Conservation (phyloP, 331 rosid genomes). For the Phaseolus coccineus region DNA sequence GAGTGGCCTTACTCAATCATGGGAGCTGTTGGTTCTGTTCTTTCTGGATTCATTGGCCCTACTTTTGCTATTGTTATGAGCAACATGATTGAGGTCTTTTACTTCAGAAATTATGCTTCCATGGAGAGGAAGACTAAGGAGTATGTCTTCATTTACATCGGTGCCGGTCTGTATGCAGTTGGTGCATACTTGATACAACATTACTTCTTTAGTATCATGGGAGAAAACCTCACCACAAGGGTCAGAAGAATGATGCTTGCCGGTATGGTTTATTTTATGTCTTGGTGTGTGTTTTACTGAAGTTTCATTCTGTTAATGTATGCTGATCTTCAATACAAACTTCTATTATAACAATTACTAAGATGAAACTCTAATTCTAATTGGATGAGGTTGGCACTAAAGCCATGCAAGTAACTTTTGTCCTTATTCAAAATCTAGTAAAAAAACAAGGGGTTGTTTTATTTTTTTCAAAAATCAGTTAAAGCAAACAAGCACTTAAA, state of each 20-base stretch:
- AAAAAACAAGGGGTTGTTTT: neutral
- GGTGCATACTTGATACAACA: slow-evolving; percentile 96
- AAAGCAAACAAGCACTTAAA: neutral
- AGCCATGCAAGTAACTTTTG: neutral
- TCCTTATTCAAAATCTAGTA: neutral
- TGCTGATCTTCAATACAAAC: neutral
- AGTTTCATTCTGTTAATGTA: neutral
- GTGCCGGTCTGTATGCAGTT: slow-evolving; percentile 97
- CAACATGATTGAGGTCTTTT: slow-evolving; percentile 97
- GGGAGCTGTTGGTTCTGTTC: slow-evolving; percentile 95
- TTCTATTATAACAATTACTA: neutral
- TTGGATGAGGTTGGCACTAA: neutral
- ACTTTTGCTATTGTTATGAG: slow-evolving; percentile 99
- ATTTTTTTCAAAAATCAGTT: neutral
- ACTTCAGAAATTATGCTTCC: slow-evolving; percentile 73
- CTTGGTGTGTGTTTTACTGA: neutral
- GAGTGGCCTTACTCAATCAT: slow-evolving; percentile 99
- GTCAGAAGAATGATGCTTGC: slow-evolving; percentile 99
- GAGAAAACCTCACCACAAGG: slow-evolving; percentile 98
- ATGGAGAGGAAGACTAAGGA: slow-evolving; percentile 97
- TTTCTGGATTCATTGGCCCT: slow-evolving; percentile 96
- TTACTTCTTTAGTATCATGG: slow-evolving; percentile 98
- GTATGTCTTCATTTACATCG: slow-evolving; percentile 92
- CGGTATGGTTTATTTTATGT: slow-evolving; percentile 50
- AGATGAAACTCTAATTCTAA: neutral